Conservation (phyloP, 805 yeast species). For the Zygotorulaspora chibaensis region DNA sequence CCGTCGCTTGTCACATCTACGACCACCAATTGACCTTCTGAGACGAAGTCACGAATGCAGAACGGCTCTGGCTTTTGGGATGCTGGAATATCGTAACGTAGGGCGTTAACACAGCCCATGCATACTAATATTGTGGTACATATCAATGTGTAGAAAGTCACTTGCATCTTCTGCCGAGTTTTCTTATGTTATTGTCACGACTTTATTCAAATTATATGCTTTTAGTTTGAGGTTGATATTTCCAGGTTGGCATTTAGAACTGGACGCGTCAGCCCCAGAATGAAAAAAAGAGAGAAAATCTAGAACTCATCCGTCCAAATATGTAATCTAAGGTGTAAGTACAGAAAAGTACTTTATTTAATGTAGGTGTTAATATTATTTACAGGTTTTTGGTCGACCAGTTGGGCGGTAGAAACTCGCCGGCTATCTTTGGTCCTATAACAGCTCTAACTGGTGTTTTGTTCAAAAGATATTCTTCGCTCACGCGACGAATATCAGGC, state of each 20-base stretch:
- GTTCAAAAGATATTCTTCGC: conserved; percentile 50
- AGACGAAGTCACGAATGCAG: conserved; percentile 90
- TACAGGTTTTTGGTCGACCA: conserved; percentile 21
- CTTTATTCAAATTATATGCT: not conserved
- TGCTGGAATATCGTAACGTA: conserved; percentile 54
- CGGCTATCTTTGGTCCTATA: conserved; percentile 21
- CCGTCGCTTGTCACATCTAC: conserved; percentile 77
- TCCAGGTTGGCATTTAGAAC: too few species aligned
- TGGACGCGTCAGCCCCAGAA: too few species aligned
- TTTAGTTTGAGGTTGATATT: too few species aligned
- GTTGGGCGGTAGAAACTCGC: conserved; percentile 11
- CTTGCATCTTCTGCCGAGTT: conserved; percentile 1
- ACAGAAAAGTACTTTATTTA: not conserved
- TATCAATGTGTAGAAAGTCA: conserved; percentile 1
- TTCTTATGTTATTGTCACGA: not conserved
- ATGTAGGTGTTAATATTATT: not conserved
- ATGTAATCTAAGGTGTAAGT: not conserved
- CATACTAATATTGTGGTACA: conserved; percentile 7
- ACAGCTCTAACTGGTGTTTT: conserved; percentile 16
- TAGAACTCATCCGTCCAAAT: not conserved
- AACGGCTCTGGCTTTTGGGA: conserved; percentile 49
- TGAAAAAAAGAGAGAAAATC: not conserved
- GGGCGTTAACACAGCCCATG: conserved; percentile 27
- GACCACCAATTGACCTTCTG: conserved; percentile 81
- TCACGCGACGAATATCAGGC: conserved; percentile 57